A percentile compares a stretch with the other conserved stretches of the same genome.
phyloP scores from a whole-genome alignment of 768 basidiomycete species.

The Tubosaeta sp. region DNA sequence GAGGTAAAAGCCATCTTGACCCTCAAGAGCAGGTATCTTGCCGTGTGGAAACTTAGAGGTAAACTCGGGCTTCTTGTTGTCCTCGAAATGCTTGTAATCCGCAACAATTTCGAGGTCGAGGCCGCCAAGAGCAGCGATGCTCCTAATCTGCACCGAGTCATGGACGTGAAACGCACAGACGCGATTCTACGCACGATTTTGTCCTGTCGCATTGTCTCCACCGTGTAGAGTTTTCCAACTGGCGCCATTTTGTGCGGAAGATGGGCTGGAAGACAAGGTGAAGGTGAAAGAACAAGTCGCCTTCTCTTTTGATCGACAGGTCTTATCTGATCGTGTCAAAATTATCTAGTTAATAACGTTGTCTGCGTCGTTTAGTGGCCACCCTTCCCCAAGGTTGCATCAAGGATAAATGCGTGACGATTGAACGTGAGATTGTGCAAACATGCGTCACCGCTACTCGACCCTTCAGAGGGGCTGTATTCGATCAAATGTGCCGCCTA shows the following conservation, averaged over 20 bases:
- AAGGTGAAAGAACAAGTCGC: not conserved
- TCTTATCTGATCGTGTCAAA: constrained; percentile 28
- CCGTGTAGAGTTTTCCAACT: constrained; percentile 61
- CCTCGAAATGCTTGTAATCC: constrained; percentile 54
- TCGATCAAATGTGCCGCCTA: too few species aligned
- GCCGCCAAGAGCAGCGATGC: constrained; percentile 57
- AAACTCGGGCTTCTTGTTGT: constrained; percentile 71
- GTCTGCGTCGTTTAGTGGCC: too few species aligned
- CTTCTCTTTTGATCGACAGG: constrained; percentile 19
- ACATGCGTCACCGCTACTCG: too few species aligned
- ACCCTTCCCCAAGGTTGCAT: too few species aligned
- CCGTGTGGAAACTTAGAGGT: constrained; percentile 72
- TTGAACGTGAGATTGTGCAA: too few species aligned
- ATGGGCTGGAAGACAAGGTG: constrained; percentile 16
- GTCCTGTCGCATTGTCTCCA: constrained; percentile 37
- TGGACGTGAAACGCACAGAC: not conserved
- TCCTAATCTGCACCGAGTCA: constrained; percentile 39
- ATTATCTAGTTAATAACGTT: not conserved
- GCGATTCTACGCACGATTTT: constrained; percentile 39
- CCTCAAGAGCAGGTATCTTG: constrained; percentile 83
- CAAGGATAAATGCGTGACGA: too few species aligned
- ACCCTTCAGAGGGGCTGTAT: too few species aligned
- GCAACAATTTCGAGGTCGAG: constrained; percentile 52
- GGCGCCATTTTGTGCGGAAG: constrained; percentile 45
- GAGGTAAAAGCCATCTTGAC: constrained; percentile 70